phyloP scores from a whole-genome alignment of 306 rosid species.

The Sphenostylis stenocarpa region DNA sequence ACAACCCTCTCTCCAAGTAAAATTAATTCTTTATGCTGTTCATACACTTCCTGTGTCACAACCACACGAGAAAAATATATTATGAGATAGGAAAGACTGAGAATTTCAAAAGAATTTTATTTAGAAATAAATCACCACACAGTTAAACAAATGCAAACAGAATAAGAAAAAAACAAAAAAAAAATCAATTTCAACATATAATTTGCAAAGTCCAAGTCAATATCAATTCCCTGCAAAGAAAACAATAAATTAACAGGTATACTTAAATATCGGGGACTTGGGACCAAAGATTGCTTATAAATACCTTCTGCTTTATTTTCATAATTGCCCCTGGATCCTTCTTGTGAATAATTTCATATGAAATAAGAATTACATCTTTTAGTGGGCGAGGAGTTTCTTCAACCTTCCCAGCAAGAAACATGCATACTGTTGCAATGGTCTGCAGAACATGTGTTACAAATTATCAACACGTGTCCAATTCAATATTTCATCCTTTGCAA shows the following conservation, averaged over 20 bases:
- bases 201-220: not conserved
- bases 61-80: slow-evolving; percentile 2
- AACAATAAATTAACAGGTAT: slow-evolving; percentile 11
- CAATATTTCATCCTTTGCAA: slow-evolving; percentile 10
- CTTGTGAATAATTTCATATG: slow-evolving; percentile 88
- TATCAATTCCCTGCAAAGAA: slow-evolving; percentile 11
- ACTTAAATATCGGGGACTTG: not conserved
- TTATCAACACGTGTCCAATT: slow-evolving; percentile 8
- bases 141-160: not conserved
- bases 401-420: slow-evolving; percentile 99
- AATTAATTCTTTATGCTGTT: slow-evolving; percentile 89
- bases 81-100: not conserved
- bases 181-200: slow-evolving; percentile 10
- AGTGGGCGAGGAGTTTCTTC: slow-evolving; percentile 99
- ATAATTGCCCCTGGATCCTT: slow-evolving; percentile 90
- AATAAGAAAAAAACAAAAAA: no score
- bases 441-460: slow-evolving; percentile 51
- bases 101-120: not conserved
- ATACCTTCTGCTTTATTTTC: slow-evolving; percentile 94
- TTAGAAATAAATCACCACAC: not conserved
- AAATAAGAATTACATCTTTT: slow-evolving; percentile 90
- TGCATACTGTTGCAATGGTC: slow-evolving; percentile 96
- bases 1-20: slow-evolving; percentile 93
- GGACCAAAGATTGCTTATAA: slow-evolving; percentile 26
- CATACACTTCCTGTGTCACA: slow-evolving; percentile 86